These are phyloP conservation scores for Bipolaris oryzae DNA, from an alignment of 2,329 filamentous ascomycete species.

Conservation along the genomic window DNA sequence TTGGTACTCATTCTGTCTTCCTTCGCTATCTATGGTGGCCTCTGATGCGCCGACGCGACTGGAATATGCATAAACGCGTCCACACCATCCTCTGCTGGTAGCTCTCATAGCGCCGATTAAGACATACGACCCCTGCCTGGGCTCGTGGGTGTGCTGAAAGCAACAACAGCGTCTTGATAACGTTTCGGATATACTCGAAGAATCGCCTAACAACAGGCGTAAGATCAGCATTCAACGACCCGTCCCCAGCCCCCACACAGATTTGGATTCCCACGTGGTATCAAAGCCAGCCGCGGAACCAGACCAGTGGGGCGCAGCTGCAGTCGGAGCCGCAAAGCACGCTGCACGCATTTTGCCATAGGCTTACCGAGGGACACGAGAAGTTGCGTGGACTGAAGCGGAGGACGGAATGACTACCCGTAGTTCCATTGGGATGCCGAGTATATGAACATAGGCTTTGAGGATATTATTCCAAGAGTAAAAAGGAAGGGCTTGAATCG, in stretches of 20 bases:
- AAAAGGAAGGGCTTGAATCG: too few species aligned
- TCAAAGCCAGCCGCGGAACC: not conserved
- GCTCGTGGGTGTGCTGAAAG: not conserved
- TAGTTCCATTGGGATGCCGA: not conserved
- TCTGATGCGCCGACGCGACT: slow-evolving; percentile 56
- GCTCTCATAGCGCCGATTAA: not conserved
- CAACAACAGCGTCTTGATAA: not conserved
- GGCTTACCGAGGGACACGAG: not conserved
- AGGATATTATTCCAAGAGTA: too few species aligned
- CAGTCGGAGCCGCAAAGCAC: not conserved
- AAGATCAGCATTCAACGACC: not conserved
- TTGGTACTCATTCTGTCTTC: slow-evolving; percentile 83
- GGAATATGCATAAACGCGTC: not conserved
- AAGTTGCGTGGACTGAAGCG: not conserved
- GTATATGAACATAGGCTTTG: not conserved
- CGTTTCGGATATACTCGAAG: not conserved
- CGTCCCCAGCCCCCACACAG: not conserved
- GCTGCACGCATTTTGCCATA: not conserved
- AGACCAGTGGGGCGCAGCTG: not conserved
- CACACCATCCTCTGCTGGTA: not conserved
- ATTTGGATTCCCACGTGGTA: not conserved
- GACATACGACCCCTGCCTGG: not conserved
- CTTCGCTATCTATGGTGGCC: slow-evolving; percentile 88
- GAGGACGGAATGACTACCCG: not conserved
- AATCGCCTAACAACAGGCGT: not conserved